A percentile compares a stretch with the other conserved stretches of the same genome.
These are phyloP conservation scores for Zarea fungicola DNA, from an alignment of 2,329 filamentous ascomycete genomes.

Conservation along the genomic window DNA sequence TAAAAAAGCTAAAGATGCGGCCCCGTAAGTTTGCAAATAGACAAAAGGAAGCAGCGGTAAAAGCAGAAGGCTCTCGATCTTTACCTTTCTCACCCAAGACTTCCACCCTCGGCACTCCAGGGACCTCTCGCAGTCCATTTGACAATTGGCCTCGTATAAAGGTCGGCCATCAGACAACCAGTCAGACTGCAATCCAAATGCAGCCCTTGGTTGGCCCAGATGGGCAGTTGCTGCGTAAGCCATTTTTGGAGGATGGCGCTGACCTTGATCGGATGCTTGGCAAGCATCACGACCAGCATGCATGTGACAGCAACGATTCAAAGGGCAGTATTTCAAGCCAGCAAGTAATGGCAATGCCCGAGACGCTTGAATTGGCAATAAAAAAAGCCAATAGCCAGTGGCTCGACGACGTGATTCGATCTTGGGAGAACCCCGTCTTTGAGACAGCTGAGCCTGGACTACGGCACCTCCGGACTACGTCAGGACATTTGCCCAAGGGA, in stretches of 20 bases:
- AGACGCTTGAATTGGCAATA: too few species aligned
- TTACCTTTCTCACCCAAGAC: neutral
- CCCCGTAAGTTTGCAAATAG: constrained; percentile 36
- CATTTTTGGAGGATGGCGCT: constrained; percentile 34
- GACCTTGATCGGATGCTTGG: too few species aligned
- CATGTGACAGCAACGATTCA: too few species aligned
- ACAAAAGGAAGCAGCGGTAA: neutral
- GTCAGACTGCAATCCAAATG: neutral
- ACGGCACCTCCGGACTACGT: constrained; percentile 31
- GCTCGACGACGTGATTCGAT: constrained; percentile 54
- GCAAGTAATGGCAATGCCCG: too few species aligned
- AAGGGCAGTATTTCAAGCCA: too few species aligned
- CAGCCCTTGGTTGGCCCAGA: constrained; percentile 32
- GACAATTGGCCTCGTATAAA: constrained; percentile 35
- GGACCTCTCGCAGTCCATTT: constrained; percentile 23
- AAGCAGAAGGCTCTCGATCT: neutral
- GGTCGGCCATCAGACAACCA: constrained; percentile 16
- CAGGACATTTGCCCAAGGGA: neutral
- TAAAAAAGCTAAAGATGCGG: constrained; percentile 66
- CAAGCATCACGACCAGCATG: too few species aligned
- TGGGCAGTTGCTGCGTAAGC: constrained; percentile 38
- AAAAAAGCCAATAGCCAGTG: constrained; percentile 36
- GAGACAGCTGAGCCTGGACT: constrained; percentile 40
- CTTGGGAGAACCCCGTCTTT: constrained; percentile 77
- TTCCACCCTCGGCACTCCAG: neutral